These are phyloP conservation scores for Hypoxylon sp. DNA, from an alignment of 2,329 filamentous ascomycete genomes.

Conservation along the genomic window DNA sequence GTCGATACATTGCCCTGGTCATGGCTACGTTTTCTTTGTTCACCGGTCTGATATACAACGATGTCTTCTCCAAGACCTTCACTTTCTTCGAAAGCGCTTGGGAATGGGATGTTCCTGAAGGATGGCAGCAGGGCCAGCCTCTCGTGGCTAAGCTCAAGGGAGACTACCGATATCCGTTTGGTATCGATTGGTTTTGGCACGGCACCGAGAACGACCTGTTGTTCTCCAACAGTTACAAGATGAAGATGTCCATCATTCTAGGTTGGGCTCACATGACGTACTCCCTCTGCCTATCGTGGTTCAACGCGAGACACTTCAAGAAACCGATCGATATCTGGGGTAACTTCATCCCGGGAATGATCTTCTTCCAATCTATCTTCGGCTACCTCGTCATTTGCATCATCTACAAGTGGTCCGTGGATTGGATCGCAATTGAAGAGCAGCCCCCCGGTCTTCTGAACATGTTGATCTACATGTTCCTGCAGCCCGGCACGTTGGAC, in stretches of 20 bases:
- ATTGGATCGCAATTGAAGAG: constrained; percentile 79
- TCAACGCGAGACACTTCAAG: constrained; percentile 97
- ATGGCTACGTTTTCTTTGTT: constrained; percentile 99
- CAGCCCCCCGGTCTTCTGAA: constrained; percentile 91
- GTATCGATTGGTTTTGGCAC: constrained; percentile 97
- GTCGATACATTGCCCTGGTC: constrained; percentile 97
- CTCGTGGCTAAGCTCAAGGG: constrained; percentile 77
- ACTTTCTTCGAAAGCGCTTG: constrained; percentile 91
- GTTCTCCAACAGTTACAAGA: constrained; percentile 99
- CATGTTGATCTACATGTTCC: constrained; percentile 99
- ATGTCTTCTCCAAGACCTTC: constrained; percentile 94
- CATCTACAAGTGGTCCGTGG: constrained; percentile 95
- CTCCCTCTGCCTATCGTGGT: constrained; percentile 90
- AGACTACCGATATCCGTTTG: constrained; percentile 92
- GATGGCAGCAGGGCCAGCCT: constrained; percentile 75
- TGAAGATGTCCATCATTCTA: constrained; percentile 98
- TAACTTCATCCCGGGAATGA: constrained; percentile 98
- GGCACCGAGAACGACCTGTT: constrained; percentile 94
- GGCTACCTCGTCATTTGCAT: constrained; percentile 96
- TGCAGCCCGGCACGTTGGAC: constrained; percentile 83
- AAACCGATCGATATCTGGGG: constrained; percentile 96
- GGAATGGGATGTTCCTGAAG: constrained; percentile 79
- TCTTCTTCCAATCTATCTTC: constrained; percentile 99
- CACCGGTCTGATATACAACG: constrained; percentile 97
- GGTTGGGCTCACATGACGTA: constrained; percentile 99